Evolutionary conservation across 495 filamentous ascomycete species (phyloP), one percentile per base, ranked within the genome.

Genomic region (Xylaria telfairii): DNA sequence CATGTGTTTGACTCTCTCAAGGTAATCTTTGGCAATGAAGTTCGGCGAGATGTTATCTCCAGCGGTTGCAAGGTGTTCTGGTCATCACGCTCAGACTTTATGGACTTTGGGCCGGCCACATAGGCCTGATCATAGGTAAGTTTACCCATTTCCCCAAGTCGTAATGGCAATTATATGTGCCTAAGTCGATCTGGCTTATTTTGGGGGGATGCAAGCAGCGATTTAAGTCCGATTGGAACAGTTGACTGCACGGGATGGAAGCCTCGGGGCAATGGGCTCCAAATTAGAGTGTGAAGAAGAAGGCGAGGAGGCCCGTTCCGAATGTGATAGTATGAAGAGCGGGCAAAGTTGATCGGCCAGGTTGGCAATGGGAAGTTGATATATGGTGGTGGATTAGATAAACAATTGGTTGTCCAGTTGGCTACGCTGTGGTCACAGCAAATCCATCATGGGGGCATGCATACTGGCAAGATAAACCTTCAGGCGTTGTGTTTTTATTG

Each of bases 1-100:
- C 71, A 73, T 37, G 51, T 30, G 6, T 72, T 71, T 3, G 73
- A 64, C 26, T 74, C 70, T 59, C 61, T 64, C 42, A 71, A 60
- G 13, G 59, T 56, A 26, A 56, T 53, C 15, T 72, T 34, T 24
- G 61, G 19, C 44, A 59, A 41, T 26, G 37, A 37, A 21, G 54
- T 15, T 47, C 42, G 68, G 19, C 32, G 17, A 28, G 47, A 34
- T 26, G 60, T 46, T 44, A 37, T 15, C 37, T 70, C 68, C 6
- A 57, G 21, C 6, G 47, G 26, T 54, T 39, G 68, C 9, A 49
- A 28, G 13, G 30, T 44, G 7, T 37, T 44, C 10, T 49, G 46
- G 9, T 59, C 57, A 12, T 63, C 15, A 13, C 32, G 15, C 61
- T 54, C 68, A 17, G 60, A 47, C 17, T 65, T 57, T 2, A 32